These are phyloP conservation scores for Vigna trinervia DNA, from an alignment of 306 rosid genomes.

Conservation along the genomic window DNA sequence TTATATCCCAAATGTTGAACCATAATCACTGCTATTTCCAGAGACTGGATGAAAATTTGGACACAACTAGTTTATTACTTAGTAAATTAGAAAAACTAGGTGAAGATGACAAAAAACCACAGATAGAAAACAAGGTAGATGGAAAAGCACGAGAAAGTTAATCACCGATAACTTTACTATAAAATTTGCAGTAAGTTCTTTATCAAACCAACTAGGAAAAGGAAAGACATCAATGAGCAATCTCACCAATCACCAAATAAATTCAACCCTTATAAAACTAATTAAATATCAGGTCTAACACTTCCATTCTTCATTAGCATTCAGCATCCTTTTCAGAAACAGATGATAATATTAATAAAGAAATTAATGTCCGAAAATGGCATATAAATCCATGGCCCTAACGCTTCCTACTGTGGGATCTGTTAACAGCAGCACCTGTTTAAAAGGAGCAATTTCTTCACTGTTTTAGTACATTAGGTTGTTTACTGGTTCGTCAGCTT, in stretches of 20 bases:
- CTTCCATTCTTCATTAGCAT: neutral
- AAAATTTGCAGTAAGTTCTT: too few relatives aligned
- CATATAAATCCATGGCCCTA: neutral
- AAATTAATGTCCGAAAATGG: neutral
- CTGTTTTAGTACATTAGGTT: constrained; percentile 7
- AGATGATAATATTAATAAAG: neutral
- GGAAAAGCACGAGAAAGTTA: neutral
- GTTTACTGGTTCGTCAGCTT: neutral
- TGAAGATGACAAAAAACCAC: neutral
- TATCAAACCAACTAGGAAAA: too few relatives aligned
- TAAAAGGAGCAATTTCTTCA: neutral
- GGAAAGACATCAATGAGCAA: too few relatives aligned
- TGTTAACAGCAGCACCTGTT: neutral
- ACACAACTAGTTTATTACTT: neutral
- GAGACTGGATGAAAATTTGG: neutral
- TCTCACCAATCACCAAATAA: neutral
- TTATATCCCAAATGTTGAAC: constrained; percentile 1
- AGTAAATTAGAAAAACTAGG: neutral
- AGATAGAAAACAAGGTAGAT: too few relatives aligned
- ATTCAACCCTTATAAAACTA: neutral
- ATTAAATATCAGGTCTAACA: neutral
- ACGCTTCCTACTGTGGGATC: neutral
- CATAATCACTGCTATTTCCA: constrained; percentile 5
- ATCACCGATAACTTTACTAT: neutral
- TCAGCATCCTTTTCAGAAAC: neutral